These are phyloP conservation scores for Claviceps cyperi DNA, from an alignment of 2,329 filamentous ascomycete species.

Conservation along the genomic window DNA sequence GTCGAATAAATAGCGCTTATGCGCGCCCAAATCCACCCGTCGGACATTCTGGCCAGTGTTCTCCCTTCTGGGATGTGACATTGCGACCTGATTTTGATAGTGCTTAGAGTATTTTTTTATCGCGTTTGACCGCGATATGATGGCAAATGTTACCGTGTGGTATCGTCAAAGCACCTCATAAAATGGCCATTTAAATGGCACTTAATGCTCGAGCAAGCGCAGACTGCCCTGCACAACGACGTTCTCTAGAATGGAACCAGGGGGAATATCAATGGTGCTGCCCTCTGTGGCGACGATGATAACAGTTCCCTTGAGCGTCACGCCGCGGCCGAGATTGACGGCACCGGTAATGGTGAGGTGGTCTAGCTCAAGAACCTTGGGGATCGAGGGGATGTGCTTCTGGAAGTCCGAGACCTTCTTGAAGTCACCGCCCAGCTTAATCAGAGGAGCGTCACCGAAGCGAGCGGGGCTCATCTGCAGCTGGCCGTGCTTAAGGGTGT, in stretches of 20 bases:
- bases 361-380: slow-evolving; percentile 81
- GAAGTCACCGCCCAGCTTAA: slow-evolving; percentile 98
- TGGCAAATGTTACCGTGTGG: background rate
- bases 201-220: slow-evolving; percentile 52
- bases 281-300: slow-evolving; percentile 98
- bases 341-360: slow-evolving; percentile 96
- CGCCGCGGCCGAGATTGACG: slow-evolving; percentile 89
- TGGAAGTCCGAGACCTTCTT: slow-evolving; percentile 99
- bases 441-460: slow-evolving; percentile 90
- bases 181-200: background rate
- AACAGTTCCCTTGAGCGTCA: slow-evolving; percentile 94
- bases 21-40: too few relatives aligned
- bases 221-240: slow-evolving; percentile 97
- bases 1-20: background rate
- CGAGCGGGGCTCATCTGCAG: slow-evolving; percentile 92
- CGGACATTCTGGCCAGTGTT: background rate
- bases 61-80: background rate
- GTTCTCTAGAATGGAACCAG: slow-evolving; percentile 94
- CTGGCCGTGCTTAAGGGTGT: slow-evolving; percentile 97
- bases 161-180: background rate
- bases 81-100: background rate
- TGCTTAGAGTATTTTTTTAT: background rate
- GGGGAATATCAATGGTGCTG: slow-evolving; percentile 93
- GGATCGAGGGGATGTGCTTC: slow-evolving; percentile 73
- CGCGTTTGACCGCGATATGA: background rate